phyloP scores from a whole-genome alignment of 139 green algal genomes.

The Tetratostichococcus sp. region DNA sequence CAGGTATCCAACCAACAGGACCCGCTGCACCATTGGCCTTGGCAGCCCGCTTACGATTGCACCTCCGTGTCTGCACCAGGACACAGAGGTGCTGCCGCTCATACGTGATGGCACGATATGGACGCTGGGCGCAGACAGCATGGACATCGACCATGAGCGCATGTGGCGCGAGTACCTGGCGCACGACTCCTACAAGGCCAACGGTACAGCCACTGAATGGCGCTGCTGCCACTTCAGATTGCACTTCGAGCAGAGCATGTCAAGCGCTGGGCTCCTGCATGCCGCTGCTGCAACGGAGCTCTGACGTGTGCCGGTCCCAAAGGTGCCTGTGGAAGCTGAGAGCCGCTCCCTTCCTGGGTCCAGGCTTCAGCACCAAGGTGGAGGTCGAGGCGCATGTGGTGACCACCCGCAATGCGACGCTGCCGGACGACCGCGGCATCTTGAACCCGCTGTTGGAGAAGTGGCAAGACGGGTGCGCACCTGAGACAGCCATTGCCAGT shows the following conservation, averaged over 20 bases:
- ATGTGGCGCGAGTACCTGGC: neutral
- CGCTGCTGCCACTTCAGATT: too few relatives aligned
- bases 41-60: too few relatives aligned
- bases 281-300: too few relatives aligned
- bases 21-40: too few relatives aligned
- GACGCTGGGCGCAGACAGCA: constrained; percentile 21
- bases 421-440: constrained; percentile 42
- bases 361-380: constrained; percentile 35
- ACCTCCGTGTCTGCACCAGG: too few relatives aligned
- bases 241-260: too few relatives aligned
- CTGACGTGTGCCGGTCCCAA: too few relatives aligned
- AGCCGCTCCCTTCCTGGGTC: too few relatives aligned
- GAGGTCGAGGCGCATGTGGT: constrained; percentile 55
- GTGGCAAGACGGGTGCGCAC: constrained; percentile 23
- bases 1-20: too few relatives aligned
- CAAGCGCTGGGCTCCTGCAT: too few relatives aligned
- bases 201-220: neutral
- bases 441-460: constrained; percentile 47
- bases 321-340: too few relatives aligned
- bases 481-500: too few relatives aligned
- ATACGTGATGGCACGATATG: constrained; percentile 13
- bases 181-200: neutral
- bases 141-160: constrained; percentile 25
- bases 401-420: constrained; percentile 38
- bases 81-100: constrained; percentile 1